Percentiles rank a stretch among this genome's conserved stretches.
Evolutionary conservation across 1,139 yeast species (phyloP).

Genomic region (Yamadazyma dendronema): DNA sequence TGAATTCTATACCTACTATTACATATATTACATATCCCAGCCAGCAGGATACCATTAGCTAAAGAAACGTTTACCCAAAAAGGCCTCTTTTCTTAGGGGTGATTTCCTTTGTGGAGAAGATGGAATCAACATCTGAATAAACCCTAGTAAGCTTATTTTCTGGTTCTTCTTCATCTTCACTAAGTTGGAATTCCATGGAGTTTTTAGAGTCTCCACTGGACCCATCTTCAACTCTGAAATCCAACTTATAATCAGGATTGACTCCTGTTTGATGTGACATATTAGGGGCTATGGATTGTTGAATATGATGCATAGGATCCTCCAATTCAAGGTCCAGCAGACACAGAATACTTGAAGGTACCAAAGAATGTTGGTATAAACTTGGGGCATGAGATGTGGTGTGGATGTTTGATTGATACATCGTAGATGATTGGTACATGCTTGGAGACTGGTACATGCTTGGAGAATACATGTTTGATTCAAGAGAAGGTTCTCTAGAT

Average conservation of each 20-base stretch:
- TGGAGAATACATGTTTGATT: background rate
- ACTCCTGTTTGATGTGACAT: background rate
- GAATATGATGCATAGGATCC: background rate
- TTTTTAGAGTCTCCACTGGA: slow-evolving; percentile 2
- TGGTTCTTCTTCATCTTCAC: slow-evolving; percentile 12
- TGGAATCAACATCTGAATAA: slow-evolving; percentile 19
- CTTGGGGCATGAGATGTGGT: too few species aligned
- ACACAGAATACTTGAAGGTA: too few species aligned
- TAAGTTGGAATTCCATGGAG: slow-evolving; percentile 8
- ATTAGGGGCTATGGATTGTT: background rate
- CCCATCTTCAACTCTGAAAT: slow-evolving; percentile 1
- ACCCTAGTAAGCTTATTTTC: slow-evolving; percentile 15
- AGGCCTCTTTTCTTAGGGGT: slow-evolving; percentile 8
- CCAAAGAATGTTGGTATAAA: too few species aligned
- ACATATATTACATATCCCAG: background rate
- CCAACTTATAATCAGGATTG: slow-evolving; percentile 6
- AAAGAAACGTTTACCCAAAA: slow-evolving; percentile 1
- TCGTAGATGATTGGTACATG: background rate
- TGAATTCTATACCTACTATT: background rate
- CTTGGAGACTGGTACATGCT: background rate
- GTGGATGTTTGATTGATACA: too few species aligned
- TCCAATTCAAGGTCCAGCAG: background rate
- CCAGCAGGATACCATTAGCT: background rate
- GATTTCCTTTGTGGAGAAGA: slow-evolving; percentile 15
- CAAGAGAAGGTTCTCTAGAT: background rate